Base-by-base conservation (phyloP, 192 early-diverging fungal genomes). In the Rhizophagus prolifer region DNA sequence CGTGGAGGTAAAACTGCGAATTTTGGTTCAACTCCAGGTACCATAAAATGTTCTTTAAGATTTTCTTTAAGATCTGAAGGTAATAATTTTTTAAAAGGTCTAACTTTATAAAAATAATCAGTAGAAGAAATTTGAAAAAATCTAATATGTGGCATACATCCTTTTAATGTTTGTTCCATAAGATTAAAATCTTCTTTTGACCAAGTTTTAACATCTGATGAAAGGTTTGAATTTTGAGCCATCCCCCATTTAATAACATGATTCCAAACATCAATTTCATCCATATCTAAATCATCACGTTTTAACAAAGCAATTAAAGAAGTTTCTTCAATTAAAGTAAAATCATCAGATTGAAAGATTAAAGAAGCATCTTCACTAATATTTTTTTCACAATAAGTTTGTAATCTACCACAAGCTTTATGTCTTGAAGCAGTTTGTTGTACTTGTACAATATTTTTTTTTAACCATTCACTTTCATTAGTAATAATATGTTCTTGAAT, bases 91-190 rank as follows among this genome's bases (percentile, higher is more conserved):
- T 71, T 71, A 30, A 44, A 71, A 19, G 69, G 69, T 26, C 69
- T 46, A 16, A 71, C 50, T 71, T 71, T 71, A 54, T 47, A 25
- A 70, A 54, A 70, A 70, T 50, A 70, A 50, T 70, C 44, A 9
- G 69, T 2, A 12, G 69, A 25, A 25, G 36, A 47, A 25, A 70
- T 70, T 54, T 70, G 44, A 26, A 28, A 47, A 25, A 70, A 70
- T 47, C 69, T 70, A 28, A 71, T 71, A 6, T 54, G 47, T 7
- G 47, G 47, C 13, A 71, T 44, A 71, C 41, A 54, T 25, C 14
- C 69, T 30, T 71, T 44, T 26, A 71, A 25, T 14, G 69, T 47
- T 58, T 71, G 21, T 58, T 71, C 31, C 10, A 71, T 71, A 6
- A 21, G 9, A 19, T 2, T 16, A 23, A 71, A 36, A 58, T 71